These are phyloP conservation scores for Iris macrosiphon DNA, from an alignment of 106 monocot species.

Conservation along the genomic window DNA sequence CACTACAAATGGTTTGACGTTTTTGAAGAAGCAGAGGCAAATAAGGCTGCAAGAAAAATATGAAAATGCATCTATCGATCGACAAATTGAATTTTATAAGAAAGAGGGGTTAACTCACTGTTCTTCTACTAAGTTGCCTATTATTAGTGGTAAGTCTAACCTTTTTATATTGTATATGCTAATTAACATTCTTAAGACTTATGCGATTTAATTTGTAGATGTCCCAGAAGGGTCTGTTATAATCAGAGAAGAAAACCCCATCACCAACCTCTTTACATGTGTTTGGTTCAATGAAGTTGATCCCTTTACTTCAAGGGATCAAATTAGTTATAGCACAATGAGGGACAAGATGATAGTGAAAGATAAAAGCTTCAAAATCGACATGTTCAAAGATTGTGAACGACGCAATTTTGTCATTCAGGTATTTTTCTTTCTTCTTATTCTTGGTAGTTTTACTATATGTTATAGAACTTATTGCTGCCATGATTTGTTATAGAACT, in stretches of 20 bases:
- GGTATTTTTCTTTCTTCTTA: no score
- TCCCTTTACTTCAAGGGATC: conserved; percentile 73
- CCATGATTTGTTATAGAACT: no score
- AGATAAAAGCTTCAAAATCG: no score
- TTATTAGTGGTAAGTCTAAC: conserved; percentile 46
- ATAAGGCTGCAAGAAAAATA: conserved; percentile 78
- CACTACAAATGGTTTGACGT: no score
- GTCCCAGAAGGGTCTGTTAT: conserved; percentile 81
- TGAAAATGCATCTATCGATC: conserved; percentile 69
- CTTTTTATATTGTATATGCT: background rate
- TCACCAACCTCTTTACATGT: conserved; percentile 78
- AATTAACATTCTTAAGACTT: no score
- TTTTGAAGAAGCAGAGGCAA: no score
- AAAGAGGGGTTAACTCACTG: no score
- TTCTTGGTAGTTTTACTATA: no score
- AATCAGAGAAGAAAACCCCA: conserved; percentile 62
- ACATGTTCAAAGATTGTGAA: conserved; percentile 79
- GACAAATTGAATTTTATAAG: conserved; percentile 68
- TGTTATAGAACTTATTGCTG: no score
- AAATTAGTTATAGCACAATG: conserved; percentile 71
- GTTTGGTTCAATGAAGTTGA: conserved; percentile 90
- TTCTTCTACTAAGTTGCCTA: conserved; percentile 63
- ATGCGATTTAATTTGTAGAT: conserved; percentile 29
- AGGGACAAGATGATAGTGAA: no score
- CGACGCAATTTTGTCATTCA: conserved; percentile 73